These are phyloP conservation scores for Lactarius sp. DNA, from an alignment of 768 basidiomycete genomes.

Conservation along the genomic window DNA sequence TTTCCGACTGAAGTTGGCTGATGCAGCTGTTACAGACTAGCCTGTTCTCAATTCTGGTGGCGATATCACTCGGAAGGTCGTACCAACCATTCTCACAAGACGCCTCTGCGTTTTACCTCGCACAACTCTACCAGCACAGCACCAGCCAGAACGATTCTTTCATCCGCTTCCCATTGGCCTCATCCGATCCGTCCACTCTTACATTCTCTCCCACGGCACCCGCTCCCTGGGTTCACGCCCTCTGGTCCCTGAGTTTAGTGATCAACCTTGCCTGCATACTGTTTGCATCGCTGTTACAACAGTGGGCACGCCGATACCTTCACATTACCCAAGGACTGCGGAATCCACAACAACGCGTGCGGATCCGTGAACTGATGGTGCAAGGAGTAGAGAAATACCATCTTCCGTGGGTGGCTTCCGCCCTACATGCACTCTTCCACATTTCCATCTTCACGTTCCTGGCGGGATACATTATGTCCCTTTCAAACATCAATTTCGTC, in stretches of 20 bases:
- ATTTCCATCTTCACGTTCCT: conserved; percentile 7
- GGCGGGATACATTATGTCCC: not conserved
- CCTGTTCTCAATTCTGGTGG: conserved; percentile 7
- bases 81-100: conserved; percentile 11
- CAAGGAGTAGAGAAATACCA: not conserved
- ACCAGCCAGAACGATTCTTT: not conserved
- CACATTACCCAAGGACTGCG: not conserved
- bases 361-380: conserved; percentile 4
- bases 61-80: conserved; percentile 1
- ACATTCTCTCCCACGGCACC: not conserved
- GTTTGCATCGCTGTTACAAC: conserved; percentile 9
- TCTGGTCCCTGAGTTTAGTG: conserved; percentile 11
- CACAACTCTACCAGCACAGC: conserved; percentile 4
- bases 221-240: not conserved
- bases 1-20: not conserved
- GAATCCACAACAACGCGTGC: not conserved
- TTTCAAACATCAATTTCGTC: not conserved
- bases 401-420: conserved; percentile 1
- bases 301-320: conserved; percentile 10
- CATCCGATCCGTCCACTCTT: not conserved
- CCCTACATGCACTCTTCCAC: conserved; percentile 1
- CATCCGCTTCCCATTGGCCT: not conserved
- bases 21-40: conserved; percentile 1
- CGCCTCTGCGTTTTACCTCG: conserved; percentile 8
- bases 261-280: not conserved